phyloP scores from a whole-genome alignment of 1,284 basidiomycete genomes.

The Melampsora americana region DNA sequence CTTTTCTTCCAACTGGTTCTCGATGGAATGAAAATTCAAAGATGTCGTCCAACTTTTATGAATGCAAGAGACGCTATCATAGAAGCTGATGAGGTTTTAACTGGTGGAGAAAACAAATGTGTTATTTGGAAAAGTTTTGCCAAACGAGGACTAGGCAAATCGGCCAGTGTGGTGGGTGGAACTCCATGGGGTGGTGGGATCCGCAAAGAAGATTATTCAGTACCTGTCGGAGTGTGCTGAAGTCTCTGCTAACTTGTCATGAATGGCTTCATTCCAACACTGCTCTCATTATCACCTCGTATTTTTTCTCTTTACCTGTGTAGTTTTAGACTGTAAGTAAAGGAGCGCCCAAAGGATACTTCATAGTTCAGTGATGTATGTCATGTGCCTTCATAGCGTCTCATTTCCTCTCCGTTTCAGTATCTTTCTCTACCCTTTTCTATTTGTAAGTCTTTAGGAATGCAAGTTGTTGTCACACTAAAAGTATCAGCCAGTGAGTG shows the following conservation, averaged over 20 bases:
- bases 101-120: slow-evolving; percentile 87
- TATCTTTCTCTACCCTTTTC: too few species aligned
- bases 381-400: too few species aligned
- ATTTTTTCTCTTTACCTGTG: background rate
- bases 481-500: too few species aligned
- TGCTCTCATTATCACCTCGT: background rate
- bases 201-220: slow-evolving; percentile 57
- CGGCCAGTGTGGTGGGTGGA: slow-evolving; percentile 57
- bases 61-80: slow-evolving; percentile 89
- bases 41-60: slow-evolving; percentile 79
- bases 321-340: background rate
- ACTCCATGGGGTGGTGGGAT: slow-evolving; percentile 94
- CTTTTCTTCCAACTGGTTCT: slow-evolving; percentile 80
- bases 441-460: too few species aligned
- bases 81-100: slow-evolving; percentile 80
- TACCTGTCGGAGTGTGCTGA: slow-evolving; percentile 51
- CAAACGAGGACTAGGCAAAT: slow-evolving; percentile 64
- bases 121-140: slow-evolving; percentile 83
- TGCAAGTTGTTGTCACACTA: too few species aligned
- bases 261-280: background rate
- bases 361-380: too few species aligned
- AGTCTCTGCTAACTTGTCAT: background rate
- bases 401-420: too few species aligned
- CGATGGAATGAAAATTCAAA: slow-evolving; percentile 89
- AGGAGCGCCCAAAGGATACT: too few species aligned